phyloP scores from a whole-genome alignment of 1,139 yeast species.

The Sugiyamaella neomexicana region DNA sequence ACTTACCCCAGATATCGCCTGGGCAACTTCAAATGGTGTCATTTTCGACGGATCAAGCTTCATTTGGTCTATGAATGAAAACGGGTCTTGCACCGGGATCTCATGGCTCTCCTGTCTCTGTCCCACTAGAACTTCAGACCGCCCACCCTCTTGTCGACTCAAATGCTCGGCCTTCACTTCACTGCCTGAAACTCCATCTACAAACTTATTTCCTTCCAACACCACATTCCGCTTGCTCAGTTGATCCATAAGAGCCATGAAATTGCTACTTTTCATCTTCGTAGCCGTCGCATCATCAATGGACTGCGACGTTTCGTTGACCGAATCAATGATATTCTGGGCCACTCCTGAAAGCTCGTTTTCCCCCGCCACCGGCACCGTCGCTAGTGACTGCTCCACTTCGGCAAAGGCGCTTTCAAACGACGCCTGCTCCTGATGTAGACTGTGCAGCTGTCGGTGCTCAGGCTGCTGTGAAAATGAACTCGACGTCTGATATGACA shows the following conservation, averaged over 20 bases:
- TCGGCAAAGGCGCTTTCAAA: constrained; percentile 36
- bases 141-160: constrained; percentile 3
- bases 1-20: constrained; percentile 4
- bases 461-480: constrained; percentile 29
- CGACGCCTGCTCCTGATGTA: constrained; percentile 26
- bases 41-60: constrained; percentile 5
- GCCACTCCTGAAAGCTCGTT: constrained; percentile 38
- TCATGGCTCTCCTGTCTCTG: background rate
- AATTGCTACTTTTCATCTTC: constrained; percentile 42
- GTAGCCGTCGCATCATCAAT: constrained; percentile 26
- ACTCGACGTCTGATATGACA: constrained; percentile 19
- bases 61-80: constrained; percentile 30
- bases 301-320: constrained; percentile 16
- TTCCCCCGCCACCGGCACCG: constrained; percentile 4
- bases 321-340: constrained; percentile 31
- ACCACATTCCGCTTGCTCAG: constrained; percentile 38
- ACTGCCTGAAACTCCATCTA: constrained; percentile 24
- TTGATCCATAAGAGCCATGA: constrained; percentile 44
- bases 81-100: constrained; percentile 34
- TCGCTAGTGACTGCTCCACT: constrained; percentile 26
- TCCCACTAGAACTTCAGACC: too few relatives aligned
- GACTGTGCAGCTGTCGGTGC: constrained; percentile 32
- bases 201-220: constrained; percentile 40
- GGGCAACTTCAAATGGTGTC: constrained; percentile 20
- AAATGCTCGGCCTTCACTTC: constrained; percentile 22